phyloP scores from a whole-genome alignment of 176 grass and related monocot genomes.

The Bromus sterilis region DNA sequence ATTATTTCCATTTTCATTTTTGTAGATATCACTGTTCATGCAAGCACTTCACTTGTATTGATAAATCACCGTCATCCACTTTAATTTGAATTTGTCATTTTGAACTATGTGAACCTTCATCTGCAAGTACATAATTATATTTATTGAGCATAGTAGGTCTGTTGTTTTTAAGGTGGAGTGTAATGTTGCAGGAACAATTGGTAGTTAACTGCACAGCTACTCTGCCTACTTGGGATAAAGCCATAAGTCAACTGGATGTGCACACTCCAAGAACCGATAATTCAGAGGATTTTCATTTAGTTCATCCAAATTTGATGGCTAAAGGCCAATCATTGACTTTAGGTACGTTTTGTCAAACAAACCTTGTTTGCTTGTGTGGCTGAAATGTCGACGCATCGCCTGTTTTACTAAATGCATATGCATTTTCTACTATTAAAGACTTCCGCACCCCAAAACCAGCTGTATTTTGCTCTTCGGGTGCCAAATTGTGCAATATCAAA shows the following conservation, averaged over 20 bases:
- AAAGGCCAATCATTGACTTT: conserved; percentile 19
- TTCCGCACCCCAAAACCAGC: conserved; percentile 73
- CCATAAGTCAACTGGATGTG: conserved; percentile 21
- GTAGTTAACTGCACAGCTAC: conserved; percentile 32
- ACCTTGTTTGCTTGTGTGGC: neutral
- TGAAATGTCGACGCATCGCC: neutral
- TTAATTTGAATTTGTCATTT: neutral
- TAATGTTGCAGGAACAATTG: conserved; percentile 45
- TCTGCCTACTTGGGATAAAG: conserved; percentile 51
- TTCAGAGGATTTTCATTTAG: neutral
- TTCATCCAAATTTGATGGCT: neutral
- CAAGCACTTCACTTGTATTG: neutral
- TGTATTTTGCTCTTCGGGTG: conserved; percentile 10
- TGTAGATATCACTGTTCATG: neutral
- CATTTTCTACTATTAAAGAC: conserved; percentile 6
- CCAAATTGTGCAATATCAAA: neutral
- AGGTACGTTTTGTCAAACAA: conserved; percentile 28
- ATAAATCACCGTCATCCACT: neutral
- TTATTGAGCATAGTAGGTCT: neutral
- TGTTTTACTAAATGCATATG: conserved; percentile 1
- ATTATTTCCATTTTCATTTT: neutral
- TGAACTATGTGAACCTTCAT: neutral
- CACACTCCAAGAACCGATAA: conserved; percentile 12
- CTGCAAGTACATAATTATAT: neutral
- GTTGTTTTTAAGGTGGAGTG: neutral